A percentile compares a stretch with the other conserved stretches of the same genome.
Conservation (phyloP, 2,329 filamentous ascomycete genomes). For the Penicillium sp. region DNA sequence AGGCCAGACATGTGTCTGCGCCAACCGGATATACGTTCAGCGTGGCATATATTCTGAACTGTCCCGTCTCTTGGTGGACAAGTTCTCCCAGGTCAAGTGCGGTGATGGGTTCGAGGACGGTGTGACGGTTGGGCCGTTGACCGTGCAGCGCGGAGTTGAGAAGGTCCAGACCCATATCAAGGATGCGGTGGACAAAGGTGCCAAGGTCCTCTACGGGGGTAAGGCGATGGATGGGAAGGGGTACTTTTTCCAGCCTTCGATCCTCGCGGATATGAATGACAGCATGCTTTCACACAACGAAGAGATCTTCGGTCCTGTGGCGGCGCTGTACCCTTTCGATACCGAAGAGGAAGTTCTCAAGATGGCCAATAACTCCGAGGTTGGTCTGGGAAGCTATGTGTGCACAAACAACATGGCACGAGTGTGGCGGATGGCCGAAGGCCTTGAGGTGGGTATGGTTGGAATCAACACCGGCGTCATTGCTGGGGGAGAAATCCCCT, state of each 20-base stretch:
- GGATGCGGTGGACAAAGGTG: slow-evolving; percentile 71
- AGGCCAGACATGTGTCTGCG: slow-evolving; percentile 18
- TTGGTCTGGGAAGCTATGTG: slow-evolving; percentile 87
- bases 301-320: slow-evolving; percentile 90
- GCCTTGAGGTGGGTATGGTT: slow-evolving; percentile 44
- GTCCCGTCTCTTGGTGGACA: slow-evolving; percentile 1
- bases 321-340: slow-evolving; percentile 76
- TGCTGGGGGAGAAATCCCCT: slow-evolving; percentile 42
- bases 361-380: slow-evolving; percentile 70
- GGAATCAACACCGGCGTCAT: slow-evolving; percentile 64
- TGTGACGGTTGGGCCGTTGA: slow-evolving; percentile 43
- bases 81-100: slow-evolving; percentile 29
- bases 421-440: slow-evolving; percentile 53
- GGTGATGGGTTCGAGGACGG: slow-evolving; percentile 37
- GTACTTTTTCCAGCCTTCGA: slow-evolving; percentile 79
- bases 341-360: slow-evolving; percentile 78
- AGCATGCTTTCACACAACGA: slow-evolving; percentile 75
- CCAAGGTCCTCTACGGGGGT: slow-evolving; percentile 66
- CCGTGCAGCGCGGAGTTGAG: slow-evolving; percentile 60
- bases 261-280: slow-evolving; percentile 73
- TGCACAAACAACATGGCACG: slow-evolving; percentile 58
- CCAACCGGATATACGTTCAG: slow-evolving; percentile 18
- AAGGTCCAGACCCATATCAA: slow-evolving; percentile 73
- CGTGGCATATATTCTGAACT: slow-evolving; percentile 9
- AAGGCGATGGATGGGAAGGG: slow-evolving; percentile 66